Conservation (phyloP, 495 filamentous ascomycete genomes). For the Chaetomium cochliodes region DNA sequence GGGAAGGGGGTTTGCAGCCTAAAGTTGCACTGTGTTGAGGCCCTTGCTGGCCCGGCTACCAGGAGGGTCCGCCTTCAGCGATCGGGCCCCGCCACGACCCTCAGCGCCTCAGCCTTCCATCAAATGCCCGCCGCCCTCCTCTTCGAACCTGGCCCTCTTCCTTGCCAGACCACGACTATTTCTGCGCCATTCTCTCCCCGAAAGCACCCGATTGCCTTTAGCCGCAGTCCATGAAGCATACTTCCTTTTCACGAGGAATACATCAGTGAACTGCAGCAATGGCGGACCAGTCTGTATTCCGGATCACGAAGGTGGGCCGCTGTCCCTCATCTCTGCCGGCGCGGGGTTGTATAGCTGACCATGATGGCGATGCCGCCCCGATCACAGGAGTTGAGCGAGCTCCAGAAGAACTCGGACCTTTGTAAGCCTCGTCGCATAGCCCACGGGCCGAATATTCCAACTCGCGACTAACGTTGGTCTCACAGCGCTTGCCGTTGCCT, state of each 20-base stretch:
- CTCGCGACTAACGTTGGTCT: conserved; percentile 17
- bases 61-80: not conserved
- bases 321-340: conserved; percentile 21
- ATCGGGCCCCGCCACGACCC: too few relatives aligned
- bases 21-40: not conserved
- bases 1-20: not conserved
- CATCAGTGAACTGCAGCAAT: conserved; percentile 45
- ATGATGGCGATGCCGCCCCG: conserved; percentile 23
- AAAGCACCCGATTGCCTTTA: not conserved
- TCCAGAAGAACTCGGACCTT: conserved; percentile 76
- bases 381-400: conserved; percentile 72
- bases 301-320: conserved; percentile 70
- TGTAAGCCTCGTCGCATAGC: conserved; percentile 54
- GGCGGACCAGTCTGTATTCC: conserved; percentile 82
- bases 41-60: not conserved
- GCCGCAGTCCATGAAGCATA: not conserved
- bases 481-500: conserved; percentile 79
- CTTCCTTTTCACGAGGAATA: not conserved
- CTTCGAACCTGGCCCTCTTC: not conserved
- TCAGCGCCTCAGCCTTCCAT: conserved; percentile 12
- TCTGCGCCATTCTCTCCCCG: too few relatives aligned
- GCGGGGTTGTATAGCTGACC: conserved; percentile 42
- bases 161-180: not conserved
- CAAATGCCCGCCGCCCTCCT: not conserved
- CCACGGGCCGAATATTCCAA: not conserved